Percentiles rank a stretch among this genome's conserved stretches.
Evolutionary conservation across 2,329 filamentous ascomycete species (phyloP).

Genomic region (Venturia nashicola): DNA sequence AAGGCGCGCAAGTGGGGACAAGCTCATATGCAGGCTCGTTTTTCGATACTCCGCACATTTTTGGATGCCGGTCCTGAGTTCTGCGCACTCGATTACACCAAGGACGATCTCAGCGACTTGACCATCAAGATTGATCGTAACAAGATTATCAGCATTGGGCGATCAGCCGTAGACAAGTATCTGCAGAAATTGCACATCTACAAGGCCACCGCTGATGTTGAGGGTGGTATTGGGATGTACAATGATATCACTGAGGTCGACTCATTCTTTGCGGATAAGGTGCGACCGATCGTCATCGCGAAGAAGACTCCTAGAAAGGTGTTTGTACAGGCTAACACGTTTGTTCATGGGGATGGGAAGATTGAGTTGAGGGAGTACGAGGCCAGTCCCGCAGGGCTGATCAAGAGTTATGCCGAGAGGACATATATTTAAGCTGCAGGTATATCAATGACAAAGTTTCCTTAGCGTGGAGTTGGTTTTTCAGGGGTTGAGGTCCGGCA

Average conservation of each 20-base stretch:
- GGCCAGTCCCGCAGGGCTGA: conserved; percentile 65
- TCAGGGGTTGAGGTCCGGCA: not conserved
- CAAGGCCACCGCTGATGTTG: conserved; percentile 79
- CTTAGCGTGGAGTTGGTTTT: not conserved
- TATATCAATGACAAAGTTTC: not conserved
- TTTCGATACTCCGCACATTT: conserved; percentile 76
- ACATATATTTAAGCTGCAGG: conserved; percentile 10
- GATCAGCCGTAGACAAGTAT: conserved; percentile 73
- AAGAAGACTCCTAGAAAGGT: conserved; percentile 80
- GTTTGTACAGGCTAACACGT: conserved; percentile 89
- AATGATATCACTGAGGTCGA: conserved; percentile 73
- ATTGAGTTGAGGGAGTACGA: conserved; percentile 80
- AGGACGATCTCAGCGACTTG: conserved; percentile 66
- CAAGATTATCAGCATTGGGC: conserved; percentile 75
- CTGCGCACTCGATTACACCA: conserved; percentile 65
- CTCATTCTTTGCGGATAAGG: conserved; percentile 71
- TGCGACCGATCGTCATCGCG: conserved; percentile 61
- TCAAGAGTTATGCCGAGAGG: conserved; percentile 50
- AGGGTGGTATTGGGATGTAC: conserved; percentile 68
- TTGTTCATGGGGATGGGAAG: conserved; percentile 47
- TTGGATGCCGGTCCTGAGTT: conserved; percentile 77
- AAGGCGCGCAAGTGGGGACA: conserved; percentile 88
- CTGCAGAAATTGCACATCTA: conserved; percentile 87
- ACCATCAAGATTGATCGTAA: conserved; percentile 71
- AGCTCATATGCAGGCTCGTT: conserved; percentile 81